Evolutionary conservation across 2,329 filamentous ascomycete species (phyloP), one percentile per base, ranked within the genome.

Genomic region (Alternaria dauci): DNA sequence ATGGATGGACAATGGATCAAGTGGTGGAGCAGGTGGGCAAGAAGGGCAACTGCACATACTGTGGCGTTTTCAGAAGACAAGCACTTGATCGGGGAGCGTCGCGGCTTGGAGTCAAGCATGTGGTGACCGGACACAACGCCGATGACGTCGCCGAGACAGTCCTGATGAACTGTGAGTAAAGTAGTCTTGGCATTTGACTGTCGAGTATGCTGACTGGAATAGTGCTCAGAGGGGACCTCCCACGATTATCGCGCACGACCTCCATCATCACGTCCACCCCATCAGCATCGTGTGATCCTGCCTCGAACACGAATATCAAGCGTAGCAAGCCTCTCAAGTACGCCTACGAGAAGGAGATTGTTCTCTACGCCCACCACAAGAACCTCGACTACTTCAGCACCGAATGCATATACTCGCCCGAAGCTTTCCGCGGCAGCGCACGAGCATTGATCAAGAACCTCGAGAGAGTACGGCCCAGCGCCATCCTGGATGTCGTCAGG

Each of bases 1-100:
- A 99, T 77, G 95, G 94, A 8, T 99, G 95, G 95, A 97, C 94
- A 1, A 99, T 99, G 95, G 95, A 99, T 74, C 93, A 98, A 75
- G 95, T 99, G 9, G 96, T 99, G 4, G 91, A 94, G 72, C 92
- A 94, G 48, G 91, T 99, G 52, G 95, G 95, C 14, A 98, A 97
- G 82, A 98, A 97, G 79, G 94, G 94, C 30, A 99, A 99, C 79
- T 99, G 95, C 85, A 99, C 96, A 30, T 99, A 99, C 75, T 99
- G 95, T 74, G 95, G 95, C 14, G 95, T 99, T 18, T 99, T 99
- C 76, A 86, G 95, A 55, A 87, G 96, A 59, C 95, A 99, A 81
- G 95, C 95, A 2, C 84, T 99, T 34, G 95, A 99, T 77, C 88
- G 95, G 8, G 95, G 95, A 18, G 93, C 95, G 5, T 94, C 93